Evolutionary conservation across 2,329 filamentous ascomycete species (phyloP).

Genomic region (Pleochaeta shiraiana): DNA sequence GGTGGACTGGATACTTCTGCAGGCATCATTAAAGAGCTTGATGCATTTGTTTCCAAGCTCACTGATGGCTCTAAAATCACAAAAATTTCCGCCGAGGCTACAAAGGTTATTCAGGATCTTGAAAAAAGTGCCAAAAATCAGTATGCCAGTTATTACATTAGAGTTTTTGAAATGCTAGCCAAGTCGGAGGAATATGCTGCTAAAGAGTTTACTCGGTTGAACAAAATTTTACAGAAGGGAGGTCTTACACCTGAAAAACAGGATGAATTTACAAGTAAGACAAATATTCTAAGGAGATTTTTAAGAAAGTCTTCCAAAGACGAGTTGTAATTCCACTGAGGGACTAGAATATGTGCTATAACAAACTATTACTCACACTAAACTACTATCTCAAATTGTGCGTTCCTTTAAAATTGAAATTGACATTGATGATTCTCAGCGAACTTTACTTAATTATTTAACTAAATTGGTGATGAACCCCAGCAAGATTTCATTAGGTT

Average conservation of each 20-base stretch:
- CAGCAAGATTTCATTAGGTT: too few species aligned
- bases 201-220: constrained; percentile 69
- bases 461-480: too few species aligned
- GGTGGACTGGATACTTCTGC: constrained; percentile 59
- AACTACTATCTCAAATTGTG: too few species aligned
- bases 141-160: constrained; percentile 87
- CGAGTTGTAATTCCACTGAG: constrained; percentile 4
- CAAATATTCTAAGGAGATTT: constrained; percentile 74
- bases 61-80: constrained; percentile 33
- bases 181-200: constrained; percentile 56
- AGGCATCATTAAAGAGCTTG: constrained; percentile 62
- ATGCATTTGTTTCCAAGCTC: constrained; percentile 55
- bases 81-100: constrained; percentile 46
- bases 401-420: too few species aligned
- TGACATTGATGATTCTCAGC: too few species aligned
- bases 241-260: constrained; percentile 67
- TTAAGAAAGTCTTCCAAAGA: constrained; percentile 31
- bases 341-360: constrained; percentile 1
- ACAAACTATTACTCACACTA: too few species aligned
- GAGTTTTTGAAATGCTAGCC: constrained; percentile 67
- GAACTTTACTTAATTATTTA: too few species aligned
- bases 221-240: constrained; percentile 66
- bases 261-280: constrained; percentile 69
- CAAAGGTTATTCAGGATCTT: constrained; percentile 44
- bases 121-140: constrained; percentile 42